phyloP scores from a whole-genome alignment of 176 grass and related monocot genomes.

The Carex pumila region DNA sequence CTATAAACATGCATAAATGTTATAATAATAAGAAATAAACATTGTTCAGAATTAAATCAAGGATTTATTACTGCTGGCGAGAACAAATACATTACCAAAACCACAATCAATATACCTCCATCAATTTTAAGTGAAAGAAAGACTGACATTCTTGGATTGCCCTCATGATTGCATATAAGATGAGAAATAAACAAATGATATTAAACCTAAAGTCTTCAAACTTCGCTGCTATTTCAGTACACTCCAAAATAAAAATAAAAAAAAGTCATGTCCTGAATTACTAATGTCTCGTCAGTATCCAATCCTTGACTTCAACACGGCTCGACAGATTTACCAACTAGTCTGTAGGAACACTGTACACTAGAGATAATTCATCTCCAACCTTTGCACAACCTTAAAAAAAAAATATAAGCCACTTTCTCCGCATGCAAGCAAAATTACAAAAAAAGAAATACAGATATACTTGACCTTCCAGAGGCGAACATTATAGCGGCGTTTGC shows the following conservation, averaged over 20 bases:
- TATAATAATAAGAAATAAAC: background rate
- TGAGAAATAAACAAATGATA: background rate
- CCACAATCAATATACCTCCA: background rate
- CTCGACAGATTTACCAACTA: background rate
- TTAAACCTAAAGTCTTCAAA: background rate
- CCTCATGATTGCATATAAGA: background rate
- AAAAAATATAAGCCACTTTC: background rate
- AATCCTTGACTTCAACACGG: background rate
- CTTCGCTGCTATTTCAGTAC: background rate
- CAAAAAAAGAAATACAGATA: background rate
- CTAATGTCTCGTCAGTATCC: background rate
- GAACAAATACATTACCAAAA: background rate
- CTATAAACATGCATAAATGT: background rate
- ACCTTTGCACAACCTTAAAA: background rate
- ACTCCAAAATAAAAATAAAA: background rate
- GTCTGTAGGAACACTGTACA: background rate
- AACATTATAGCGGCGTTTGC: slow-evolving; percentile 64
- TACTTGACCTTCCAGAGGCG: slow-evolving; percentile 47
- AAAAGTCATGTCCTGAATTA: background rate
- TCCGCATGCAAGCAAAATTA: background rate
- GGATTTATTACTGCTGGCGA: background rate
- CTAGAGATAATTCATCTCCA: background rate
- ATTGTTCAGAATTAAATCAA: background rate
- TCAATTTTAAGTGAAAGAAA: background rate
- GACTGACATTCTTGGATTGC: background rate